phyloP scores from a whole-genome alignment of 192 early-diverging fungal genomes.

The Dissophora ornata region DNA sequence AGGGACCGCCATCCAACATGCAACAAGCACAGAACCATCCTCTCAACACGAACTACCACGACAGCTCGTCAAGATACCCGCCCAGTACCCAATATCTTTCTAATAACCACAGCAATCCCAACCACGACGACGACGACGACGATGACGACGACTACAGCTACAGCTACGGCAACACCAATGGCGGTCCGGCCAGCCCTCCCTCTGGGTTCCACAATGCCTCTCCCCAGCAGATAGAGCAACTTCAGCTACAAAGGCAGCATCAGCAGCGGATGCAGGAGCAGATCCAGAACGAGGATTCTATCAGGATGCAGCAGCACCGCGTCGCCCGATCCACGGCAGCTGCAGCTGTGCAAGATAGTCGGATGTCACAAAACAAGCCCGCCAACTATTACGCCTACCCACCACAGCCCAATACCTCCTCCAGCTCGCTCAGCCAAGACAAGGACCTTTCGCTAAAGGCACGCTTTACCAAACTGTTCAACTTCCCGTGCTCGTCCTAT shows the following conservation, averaged over 20 bases:
- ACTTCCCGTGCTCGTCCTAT: slow-evolving; percentile 44
- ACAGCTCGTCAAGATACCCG: slow-evolving; percentile 15
- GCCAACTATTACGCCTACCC: slow-evolving; percentile 28
- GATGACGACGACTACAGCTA: not conserved
- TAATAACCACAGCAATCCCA: not conserved
- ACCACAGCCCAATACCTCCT: slow-evolving; percentile 17
- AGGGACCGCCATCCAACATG: slow-evolving; percentile 18
- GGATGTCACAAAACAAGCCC: slow-evolving; percentile 18
- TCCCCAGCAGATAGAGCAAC: slow-evolving; percentile 27
- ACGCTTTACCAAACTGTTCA: slow-evolving; percentile 15
- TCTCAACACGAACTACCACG: slow-evolving; percentile 10
- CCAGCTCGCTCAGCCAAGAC: not conserved
- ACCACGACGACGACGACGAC: not conserved
- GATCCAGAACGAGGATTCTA: slow-evolving; percentile 18
- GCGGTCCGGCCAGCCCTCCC: not conserved
- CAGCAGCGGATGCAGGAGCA: slow-evolving; percentile 23
- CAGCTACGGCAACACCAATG: not conserved
- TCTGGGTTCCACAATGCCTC: slow-evolving; percentile 9
- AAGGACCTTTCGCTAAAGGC: slow-evolving; percentile 12
- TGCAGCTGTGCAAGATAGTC: slow-evolving; percentile 11
- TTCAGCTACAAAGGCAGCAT: slow-evolving; percentile 23
- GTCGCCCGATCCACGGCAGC: slow-evolving; percentile 26
- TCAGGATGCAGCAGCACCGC: slow-evolving; percentile 42
- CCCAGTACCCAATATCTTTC: not conserved
- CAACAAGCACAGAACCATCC: slow-evolving; percentile 20